Percentiles rank a stretch among this genome's conserved stretches.
Evolutionary conservation across 1,284 basidiomycete species (phyloP).

Genomic region (Ustilago cynodontis): DNA sequence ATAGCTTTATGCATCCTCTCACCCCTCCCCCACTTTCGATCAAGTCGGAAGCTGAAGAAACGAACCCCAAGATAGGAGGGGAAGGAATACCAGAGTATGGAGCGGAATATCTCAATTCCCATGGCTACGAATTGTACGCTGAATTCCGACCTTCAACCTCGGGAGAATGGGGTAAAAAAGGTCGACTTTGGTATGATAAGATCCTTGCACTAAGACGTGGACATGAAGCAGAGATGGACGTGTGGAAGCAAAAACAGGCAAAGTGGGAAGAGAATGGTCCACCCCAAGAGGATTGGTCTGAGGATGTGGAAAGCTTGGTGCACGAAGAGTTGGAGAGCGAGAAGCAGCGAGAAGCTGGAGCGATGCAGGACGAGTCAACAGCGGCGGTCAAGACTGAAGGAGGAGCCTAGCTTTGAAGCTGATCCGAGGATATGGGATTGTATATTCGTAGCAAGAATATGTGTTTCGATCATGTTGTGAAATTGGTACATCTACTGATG

Average conservation of each 20-base stretch:
- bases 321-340: conserved; percentile 39
- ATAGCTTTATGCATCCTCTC: conserved; percentile 55
- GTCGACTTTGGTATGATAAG: conserved; percentile 56
- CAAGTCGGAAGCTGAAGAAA: neutral
- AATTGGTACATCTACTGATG: neutral
- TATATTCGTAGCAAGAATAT: conserved; percentile 4
- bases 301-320: conserved; percentile 44
- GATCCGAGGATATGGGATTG: neutral
- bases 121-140: conserved; percentile 62
- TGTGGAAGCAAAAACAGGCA: conserved; percentile 39
- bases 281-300: conserved; percentile 41
- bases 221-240: conserved; percentile 28
- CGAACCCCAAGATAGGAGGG: neutral
- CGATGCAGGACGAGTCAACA: neutral
- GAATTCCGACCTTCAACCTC: conserved; percentile 66
- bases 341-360: conserved; percentile 4
- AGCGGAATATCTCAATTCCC: conserved; percentile 51
- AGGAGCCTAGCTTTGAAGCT: neutral
- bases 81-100: conserved; percentile 14
- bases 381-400: conserved; percentile 7
- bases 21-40: neutral
- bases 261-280: conserved; percentile 26
- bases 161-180: conserved; percentile 68
- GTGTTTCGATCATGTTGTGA: neutral
- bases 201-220: conserved; percentile 53